A percentile compares a stretch with the other conserved stretches of the same genome.
Conservation (phyloP, 805 yeast species). For the Wickerhamomyces bovis region DNA sequence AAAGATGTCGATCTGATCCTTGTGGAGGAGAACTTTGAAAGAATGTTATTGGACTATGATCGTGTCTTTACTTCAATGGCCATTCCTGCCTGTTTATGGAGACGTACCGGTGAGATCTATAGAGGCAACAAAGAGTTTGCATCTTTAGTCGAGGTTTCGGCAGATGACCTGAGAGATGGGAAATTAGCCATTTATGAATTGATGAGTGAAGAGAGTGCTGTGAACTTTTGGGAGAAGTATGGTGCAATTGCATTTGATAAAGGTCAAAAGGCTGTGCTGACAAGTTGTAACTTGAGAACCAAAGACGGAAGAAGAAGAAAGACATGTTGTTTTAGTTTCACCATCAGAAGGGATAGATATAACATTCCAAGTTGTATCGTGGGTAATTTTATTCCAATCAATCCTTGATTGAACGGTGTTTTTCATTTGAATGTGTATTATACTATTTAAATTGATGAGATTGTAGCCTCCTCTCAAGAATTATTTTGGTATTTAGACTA, state of each 20-base stretch:
- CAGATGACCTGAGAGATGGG: slow-evolving; percentile 90
- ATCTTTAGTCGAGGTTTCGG: slow-evolving; percentile 78
- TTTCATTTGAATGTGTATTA: neutral
- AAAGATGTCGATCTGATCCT: slow-evolving; percentile 87
- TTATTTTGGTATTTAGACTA: too few species aligned
- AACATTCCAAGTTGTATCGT: slow-evolving; percentile 95
- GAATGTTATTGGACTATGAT: slow-evolving; percentile 90
- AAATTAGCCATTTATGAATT: slow-evolving; percentile 86
- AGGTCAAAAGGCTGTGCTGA: slow-evolving; percentile 90
- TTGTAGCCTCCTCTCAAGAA: too few species aligned
- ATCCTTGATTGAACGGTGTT: slow-evolving; percentile 22
- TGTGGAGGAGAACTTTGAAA: slow-evolving; percentile 90
- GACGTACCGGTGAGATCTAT: slow-evolving; percentile 94
- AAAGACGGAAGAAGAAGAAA: slow-evolving; percentile 74
- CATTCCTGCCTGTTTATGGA: slow-evolving; percentile 94
- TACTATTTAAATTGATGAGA: too few species aligned
- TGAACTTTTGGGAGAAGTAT: slow-evolving; percentile 95
- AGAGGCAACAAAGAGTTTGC: slow-evolving; percentile 96
- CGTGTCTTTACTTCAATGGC: slow-evolving; percentile 96
- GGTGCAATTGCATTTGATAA: slow-evolving; percentile 95
- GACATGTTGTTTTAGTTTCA: slow-evolving; percentile 90
- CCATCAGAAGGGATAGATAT: slow-evolving; percentile 86
- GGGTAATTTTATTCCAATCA: slow-evolving; percentile 87
- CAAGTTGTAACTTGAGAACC: slow-evolving; percentile 82
- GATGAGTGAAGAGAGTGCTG: slow-evolving; percentile 94